A percentile compares a stretch with the other conserved stretches of the same genome.
Evolutionary conservation across 495 filamentous ascomycete genomes (phyloP).

Genomic region (Clavariopsis aquatica): DNA sequence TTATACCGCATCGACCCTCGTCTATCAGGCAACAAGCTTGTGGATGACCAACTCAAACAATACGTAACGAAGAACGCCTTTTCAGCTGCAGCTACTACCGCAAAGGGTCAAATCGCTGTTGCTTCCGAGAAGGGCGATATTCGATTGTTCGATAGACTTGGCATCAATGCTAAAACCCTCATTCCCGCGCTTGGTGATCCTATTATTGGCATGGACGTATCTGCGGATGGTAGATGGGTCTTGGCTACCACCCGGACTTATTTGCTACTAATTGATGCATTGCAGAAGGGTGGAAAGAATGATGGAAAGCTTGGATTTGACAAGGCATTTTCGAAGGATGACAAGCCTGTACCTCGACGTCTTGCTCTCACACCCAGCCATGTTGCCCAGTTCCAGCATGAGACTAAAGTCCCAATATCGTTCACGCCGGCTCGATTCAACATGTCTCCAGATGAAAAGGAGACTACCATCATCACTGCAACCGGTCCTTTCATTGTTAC

Average conservation of each 20-base stretch:
- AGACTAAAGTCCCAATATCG: slow-evolving; percentile 79
- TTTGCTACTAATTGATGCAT: slow-evolving; percentile 84
- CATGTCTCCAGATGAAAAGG: slow-evolving; percentile 73
- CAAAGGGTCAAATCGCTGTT: slow-evolving; percentile 94
- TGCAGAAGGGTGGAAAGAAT: slow-evolving; percentile 92
- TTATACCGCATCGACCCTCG: slow-evolving; percentile 94
- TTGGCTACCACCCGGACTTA: slow-evolving; percentile 94
- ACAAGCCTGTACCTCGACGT: slow-evolving; percentile 89
- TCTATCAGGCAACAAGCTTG: slow-evolving; percentile 84
- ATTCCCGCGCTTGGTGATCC: slow-evolving; percentile 94
- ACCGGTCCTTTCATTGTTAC: slow-evolving; percentile 97
- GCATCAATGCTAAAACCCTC: slow-evolving; percentile 95
- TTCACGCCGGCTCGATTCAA: slow-evolving; percentile 96
- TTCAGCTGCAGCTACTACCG: slow-evolving; percentile 88
- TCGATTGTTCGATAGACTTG: slow-evolving; percentile 91
- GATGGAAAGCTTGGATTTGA: slow-evolving; percentile 98
- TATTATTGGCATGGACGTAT: slow-evolving; percentile 92
- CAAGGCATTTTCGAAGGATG: slow-evolving; percentile 85
- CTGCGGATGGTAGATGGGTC: slow-evolving; percentile 92
- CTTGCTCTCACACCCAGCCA: slow-evolving; percentile 84
- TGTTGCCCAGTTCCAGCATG: slow-evolving; percentile 94
- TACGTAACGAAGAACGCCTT: slow-evolving; percentile 97
- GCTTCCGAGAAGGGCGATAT: slow-evolving; percentile 98
- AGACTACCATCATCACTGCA: slow-evolving; percentile 94
- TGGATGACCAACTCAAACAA: slow-evolving; percentile 89